Percentiles rank a stretch among this genome's conserved stretches.
Evolutionary conservation across 2,329 filamentous ascomycete species (phyloP).

Genomic region (Fusarium begoniae): DNA sequence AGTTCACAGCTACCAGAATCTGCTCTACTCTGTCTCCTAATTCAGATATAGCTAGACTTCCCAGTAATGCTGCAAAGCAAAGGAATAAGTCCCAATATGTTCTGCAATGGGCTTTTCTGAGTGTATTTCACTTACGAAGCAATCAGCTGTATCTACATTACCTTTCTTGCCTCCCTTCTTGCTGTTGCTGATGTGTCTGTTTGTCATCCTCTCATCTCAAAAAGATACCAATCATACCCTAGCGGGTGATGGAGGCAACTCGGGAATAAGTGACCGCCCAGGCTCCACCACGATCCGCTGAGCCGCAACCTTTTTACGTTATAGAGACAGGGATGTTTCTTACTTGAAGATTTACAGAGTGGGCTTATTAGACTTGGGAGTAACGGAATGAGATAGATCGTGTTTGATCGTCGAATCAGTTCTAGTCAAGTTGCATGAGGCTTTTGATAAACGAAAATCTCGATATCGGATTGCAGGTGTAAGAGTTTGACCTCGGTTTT

Average conservation of each 20-base stretch:
- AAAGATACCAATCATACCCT: not conserved
- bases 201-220: not conserved
- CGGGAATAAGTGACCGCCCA: not conserved
- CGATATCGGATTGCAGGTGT: rapidly evolving
- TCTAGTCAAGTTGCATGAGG: not conserved
- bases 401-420: not conserved
- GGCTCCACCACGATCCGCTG: slow-evolving; percentile 7
- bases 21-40: rapidly evolving
- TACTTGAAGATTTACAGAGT: not conserved
- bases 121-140: rapidly evolving
- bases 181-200: rapidly evolving
- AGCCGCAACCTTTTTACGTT: slow-evolving; percentile 24
- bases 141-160: rapidly evolving
- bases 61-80: not conserved
- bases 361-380: not conserved
- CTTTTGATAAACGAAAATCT: not conserved
- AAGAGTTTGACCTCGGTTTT: not conserved
- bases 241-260: not conserved
- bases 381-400: slow-evolving; percentile 12
- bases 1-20: not conserved
- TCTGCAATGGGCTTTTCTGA: rapidly evolving
- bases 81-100: rapidly evolving
- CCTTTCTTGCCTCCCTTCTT: no score
- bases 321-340: slow-evolving; percentile 9
- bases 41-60: rapidly evolving